A percentile compares a stretch with the other conserved stretches of the same genome.
Evolutionary conservation across 805 yeast genomes (phyloP).

Genomic region (Sugiyamaella qingdaonensis): DNA sequence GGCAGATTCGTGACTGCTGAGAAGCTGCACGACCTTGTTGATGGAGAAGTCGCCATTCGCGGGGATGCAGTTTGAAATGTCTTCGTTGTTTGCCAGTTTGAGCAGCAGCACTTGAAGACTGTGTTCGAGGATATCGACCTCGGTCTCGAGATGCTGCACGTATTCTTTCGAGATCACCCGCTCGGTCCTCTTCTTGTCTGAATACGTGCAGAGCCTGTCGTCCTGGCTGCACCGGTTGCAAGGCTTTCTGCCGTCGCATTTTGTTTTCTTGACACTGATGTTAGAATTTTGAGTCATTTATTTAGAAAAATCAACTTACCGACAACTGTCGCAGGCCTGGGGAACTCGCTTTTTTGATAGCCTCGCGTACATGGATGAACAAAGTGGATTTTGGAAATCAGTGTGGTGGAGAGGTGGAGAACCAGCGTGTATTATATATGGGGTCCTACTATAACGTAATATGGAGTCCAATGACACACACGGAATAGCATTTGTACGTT

Average conservation of each 20-base stretch:
- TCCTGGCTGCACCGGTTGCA: neutral
- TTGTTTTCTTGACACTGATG: neutral
- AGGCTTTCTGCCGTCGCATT: neutral
- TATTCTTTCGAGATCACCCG: neutral
- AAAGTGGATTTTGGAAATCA: too few relatives aligned
- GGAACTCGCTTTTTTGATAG: neutral
- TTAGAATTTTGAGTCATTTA: neutral
- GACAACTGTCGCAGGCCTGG: slow-evolving; percentile 1
- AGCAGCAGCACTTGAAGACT: neutral
- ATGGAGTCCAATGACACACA: too few relatives aligned
- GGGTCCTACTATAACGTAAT: too few relatives aligned
- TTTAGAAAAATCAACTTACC: neutral
- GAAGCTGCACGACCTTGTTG: neutral
- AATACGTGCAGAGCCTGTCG: neutral
- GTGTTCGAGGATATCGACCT: neutral
- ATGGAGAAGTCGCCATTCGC: neutral
- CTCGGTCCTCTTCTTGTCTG: neutral
- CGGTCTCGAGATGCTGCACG: neutral
- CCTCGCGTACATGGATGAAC: too few relatives aligned
- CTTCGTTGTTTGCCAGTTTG: neutral
- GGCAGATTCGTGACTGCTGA: neutral
- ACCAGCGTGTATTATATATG: too few relatives aligned
- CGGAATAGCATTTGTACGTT: too few relatives aligned
- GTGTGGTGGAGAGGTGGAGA: too few relatives aligned
- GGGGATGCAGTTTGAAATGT: neutral